Evolutionary conservation across 1,139 yeast genomes (phyloP), one percentile per base, ranked within the genome.

Genomic region (Arxiozyma bovina): DNA sequence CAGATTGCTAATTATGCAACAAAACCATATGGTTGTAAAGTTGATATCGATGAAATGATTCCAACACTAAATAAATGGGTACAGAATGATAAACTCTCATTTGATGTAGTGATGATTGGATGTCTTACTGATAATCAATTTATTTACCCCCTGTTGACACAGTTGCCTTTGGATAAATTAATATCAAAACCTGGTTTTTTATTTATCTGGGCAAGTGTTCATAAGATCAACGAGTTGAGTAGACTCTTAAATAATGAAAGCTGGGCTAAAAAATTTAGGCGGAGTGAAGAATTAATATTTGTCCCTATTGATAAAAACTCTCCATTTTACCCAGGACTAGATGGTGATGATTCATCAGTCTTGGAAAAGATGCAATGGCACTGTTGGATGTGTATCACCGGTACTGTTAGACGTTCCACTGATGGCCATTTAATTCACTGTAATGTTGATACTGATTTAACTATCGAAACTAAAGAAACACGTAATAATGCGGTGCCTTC

Each of bases 321-420:
- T 0, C 82, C 82, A 0, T 81, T 78, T 63, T 82, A 79, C 61
- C 87, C 88, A 0, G 72, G 72, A 8, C 77, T 78, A 51, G 77
- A 72, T 48, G 63, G 60, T 17, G 77, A 77, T 40, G 81, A 77
- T 54, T 70, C 71, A 7, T 70, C 77, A 15, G 57, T 78, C 23
- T 67, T 78, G 49, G 79, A 76, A 54, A 76, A 73, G 58, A 73
- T 75, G 70, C 94, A 86, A 65, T 90, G 96, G 96, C 97, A 91
- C 70, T 91, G 97, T 64, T 87, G 96, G 85, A 88, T 91, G 96
- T 93, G 97, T 61, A 86, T 91, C 54, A 90, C 96, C 3, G 97
- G 97, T 6, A 91, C 97, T 0, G 91, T 91, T 15, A 76, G 96
- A 64, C 78, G 97, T 62, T 81, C 95, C 1, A 82, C 85, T 0